Base-by-base conservation (phyloP, 495 filamentous ascomycete species). In the Penicillium bialowiezense region DNA sequence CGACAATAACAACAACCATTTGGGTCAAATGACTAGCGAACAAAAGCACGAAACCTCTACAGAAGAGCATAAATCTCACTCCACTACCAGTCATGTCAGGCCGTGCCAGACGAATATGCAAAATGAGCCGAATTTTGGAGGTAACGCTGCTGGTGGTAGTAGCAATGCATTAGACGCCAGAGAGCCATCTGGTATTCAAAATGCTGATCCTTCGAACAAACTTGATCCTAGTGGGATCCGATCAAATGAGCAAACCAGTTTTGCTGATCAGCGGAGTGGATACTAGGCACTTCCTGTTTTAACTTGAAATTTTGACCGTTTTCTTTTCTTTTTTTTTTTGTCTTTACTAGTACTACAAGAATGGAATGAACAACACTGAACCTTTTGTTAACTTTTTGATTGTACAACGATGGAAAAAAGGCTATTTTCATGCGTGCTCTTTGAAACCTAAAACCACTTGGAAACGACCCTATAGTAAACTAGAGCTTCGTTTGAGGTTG, bases 21-120 rank as follows among this genome's bases (percentile, higher is more conserved):
- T 3, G 5, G 28, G 18, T 18, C 45, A 48, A 32, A 3, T 17
- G n/a, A 36, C 6, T 7, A 49, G 32, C 18, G 43, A 52, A 26
- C 44, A 56, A 15, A 36, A 17, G 13, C 45, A 45, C 10, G 44
- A 12, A 7, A 53, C 21, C 15, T 50, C 50, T 8, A 44, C 32
- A 15, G 50, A 58, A 46, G 55, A 58, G 26, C 46, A 58, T 24
- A 58, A 54, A 19, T 41, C 50, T 3, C 55, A 54, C 36, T 43
- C 44, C 0, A 26, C 24, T 18, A 53, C 50, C 24, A 50, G 17
- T 12, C 55, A 58, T 12, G 3, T 32, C 12, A 42, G 19, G 14
- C 55, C 50, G 6, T 54, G 55, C 24, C 14, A 47, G 14, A 48
- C 37, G 17, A 28, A 38, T 3, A 10, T 41, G 14, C 34, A 20